These are phyloP conservation scores for Serendipita indica DNA, from an alignment of 768 basidiomycete genomes.

Conservation along the genomic window DNA sequence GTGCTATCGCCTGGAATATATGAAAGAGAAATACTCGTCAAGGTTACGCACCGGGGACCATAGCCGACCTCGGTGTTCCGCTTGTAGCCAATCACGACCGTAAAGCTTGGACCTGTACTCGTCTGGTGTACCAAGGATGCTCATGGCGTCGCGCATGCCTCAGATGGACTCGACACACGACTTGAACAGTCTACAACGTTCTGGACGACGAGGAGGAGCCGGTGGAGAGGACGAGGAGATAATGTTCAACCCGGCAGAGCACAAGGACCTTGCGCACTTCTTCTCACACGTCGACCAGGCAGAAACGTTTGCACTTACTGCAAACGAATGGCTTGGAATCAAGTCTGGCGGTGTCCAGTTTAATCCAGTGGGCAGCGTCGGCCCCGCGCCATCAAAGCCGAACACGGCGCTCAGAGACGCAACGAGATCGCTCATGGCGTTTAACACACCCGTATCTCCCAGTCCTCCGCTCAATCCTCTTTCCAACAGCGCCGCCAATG, in stretches of 20 bases:
- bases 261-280: constrained; percentile 8
- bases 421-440: constrained; percentile 1
- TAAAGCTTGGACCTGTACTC: neutral
- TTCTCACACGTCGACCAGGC: neutral
- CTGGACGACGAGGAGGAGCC: too few relatives aligned
- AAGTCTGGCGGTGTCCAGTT: neutral
- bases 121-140: constrained; percentile 6
- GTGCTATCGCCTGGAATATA: neutral
- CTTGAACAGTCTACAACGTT: too few relatives aligned
- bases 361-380: constrained; percentile 1
- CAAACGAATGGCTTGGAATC: constrained; percentile 7
- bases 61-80: neutral
- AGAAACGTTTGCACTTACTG: constrained; percentile 7
- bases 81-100: neutral
- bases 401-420: neutral
- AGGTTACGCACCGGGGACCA: neutral
- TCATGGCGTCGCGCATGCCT: neutral
- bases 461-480: neutral
- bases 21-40: neutral
- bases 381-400: neutral
- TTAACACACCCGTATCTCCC: neutral
- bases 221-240: constrained; percentile 1
- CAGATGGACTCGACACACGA: neutral
- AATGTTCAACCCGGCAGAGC: constrained; percentile 3
- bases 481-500: neutral